phyloP scores from a whole-genome alignment of 495 filamentous ascomycete species.

The Niebla homalea region DNA sequence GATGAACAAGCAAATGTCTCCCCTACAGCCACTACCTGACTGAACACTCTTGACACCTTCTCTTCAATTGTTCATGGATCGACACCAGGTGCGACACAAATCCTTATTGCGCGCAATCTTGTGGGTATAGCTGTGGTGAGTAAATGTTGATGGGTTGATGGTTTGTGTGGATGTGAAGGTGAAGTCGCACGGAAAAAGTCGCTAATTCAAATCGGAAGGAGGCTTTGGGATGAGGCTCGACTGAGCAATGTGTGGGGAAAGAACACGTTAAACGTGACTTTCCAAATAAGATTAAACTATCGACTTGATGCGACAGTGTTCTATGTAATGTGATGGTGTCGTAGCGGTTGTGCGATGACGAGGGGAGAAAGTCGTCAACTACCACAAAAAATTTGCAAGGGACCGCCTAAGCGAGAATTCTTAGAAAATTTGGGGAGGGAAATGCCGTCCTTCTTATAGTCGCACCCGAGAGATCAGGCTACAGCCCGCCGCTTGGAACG shows the following conservation, averaged over 20 bases:
- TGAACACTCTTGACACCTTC: constrained; percentile 8
- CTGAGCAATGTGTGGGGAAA: constrained; percentile 16
- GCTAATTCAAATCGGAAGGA: constrained; percentile 22
- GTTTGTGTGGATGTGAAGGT: constrained; percentile 9
- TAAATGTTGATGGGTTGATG: neutral
- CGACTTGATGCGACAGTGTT: constrained; percentile 7
- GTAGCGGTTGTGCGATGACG: constrained; percentile 6
- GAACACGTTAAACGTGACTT: constrained; percentile 9
- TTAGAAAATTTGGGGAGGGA: constrained; percentile 3
- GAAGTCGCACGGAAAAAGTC: constrained; percentile 13
- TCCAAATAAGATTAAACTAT: constrained; percentile 17
- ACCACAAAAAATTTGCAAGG: constrained; percentile 1
- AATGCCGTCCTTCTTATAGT: neutral
- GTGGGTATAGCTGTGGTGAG: neutral
- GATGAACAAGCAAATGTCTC: constrained; percentile 99
- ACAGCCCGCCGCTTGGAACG: neutral
- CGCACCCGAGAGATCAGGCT: neutral
- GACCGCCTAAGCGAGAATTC: constrained; percentile 6
- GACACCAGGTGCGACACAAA: neutral
- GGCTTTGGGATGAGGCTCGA: constrained; percentile 9
- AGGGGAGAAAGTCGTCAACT: constrained; percentile 7
- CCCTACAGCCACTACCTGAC: constrained; percentile 42
- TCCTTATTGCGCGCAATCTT: neutral
- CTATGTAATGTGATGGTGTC: constrained; percentile 9
- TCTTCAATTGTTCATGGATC: constrained; percentile 4